Base-by-base conservation (phyloP, 352 stramenopile genomes). In the Sclerospora graminicola region DNA sequence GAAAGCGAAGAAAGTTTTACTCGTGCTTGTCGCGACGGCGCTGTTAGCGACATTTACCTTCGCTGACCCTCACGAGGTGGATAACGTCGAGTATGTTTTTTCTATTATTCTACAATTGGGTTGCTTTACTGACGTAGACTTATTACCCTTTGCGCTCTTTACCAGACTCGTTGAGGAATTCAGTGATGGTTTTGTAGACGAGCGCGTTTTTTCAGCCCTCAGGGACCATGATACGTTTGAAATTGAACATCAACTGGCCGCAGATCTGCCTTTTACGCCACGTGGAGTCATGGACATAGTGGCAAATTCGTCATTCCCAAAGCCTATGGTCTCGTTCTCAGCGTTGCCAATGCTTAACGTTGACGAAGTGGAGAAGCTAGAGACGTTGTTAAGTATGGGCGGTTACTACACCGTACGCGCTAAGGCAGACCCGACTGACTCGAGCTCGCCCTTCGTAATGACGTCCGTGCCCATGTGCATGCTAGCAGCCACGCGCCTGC, bases 401-500 rank as follows among this genome's bases (percentile, higher is more conserved):
- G 60, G 63, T 9, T 62, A 77, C 44, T 91, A 91, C 57, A 84
- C 57, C 11, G 54, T 91, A 42, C 79, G 79, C 26, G 76, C 63
- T 33, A 71, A 73, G 18, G 81, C 69, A 9, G 61, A 91, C 45
- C 71, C 74, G 14, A 16, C 16, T 1, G 67, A 89, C 45, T 53
- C 71, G 19, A 45, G 57, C n/a, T 88, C 79, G 46, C 50, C 64
- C 23, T 89, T 82, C 42, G 59, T 89, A 43, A 64, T 82, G 55
- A 70, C 79, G 19, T 89, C 76, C 10, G 74, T 91, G 29, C 79
- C 79, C 10, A 81, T 83, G 63, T 91, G 79, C 52, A 78, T 87
- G 62, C 56, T 91, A 28, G 75, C 66, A 5, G 73, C 69, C 27
- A 82, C 71, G 42, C 67, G 65, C 29, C 63, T 91, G 52, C 79